Evolutionary conservation across 495 filamentous ascomycete species (phyloP), one percentile per base, ranked within the genome.

Genomic region (Amniculicola lignicola): DNA sequence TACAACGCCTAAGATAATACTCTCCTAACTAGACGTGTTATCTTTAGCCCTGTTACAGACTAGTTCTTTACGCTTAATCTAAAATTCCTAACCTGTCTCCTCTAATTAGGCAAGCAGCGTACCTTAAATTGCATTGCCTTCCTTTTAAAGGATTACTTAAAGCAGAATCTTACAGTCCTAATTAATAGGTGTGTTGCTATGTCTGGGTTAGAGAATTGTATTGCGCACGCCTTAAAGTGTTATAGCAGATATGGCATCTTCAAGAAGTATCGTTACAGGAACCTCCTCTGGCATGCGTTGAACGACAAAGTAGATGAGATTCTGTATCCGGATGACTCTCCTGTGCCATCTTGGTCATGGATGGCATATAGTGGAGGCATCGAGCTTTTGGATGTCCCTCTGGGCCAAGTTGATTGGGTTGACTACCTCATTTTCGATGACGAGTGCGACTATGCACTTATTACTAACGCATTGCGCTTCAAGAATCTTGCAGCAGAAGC

Each of bases 281-380:
- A 41, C 31, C 49, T 52, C 21, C 49, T 52, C 33, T 52, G 49
- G 49, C 4, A 52, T 12, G 15, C 33, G 35, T 23, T 19, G 7
- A 25, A 42, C 23, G 21, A 31, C 12, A 42, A 28, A 28, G 21
- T 39, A 27, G 28, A 52, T 16, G 29, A 51, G 47, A 51, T 51
- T 3, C 4, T 15, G 18, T 51, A 51, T 22, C 15, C 16, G 2
- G 15, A 47, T 47, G 2, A 47, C 39, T 22, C 4, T 28, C 33
- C 15, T 28, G 48, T 51, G 35, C 48, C 48, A 27, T 51, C 48
- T 41, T 51, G 48, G 48, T 51, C 48, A 39, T 51, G 48, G 48
- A 51, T 51, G 48, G 48, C 48, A 51, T 51, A 41, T 41, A 51
- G 36, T 41, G 48, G 48, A 41, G 16, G 48, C 19, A 51, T 51